Base-by-base conservation (phyloP, 2,329 filamentous ascomycete species). In the Talaromyces sp. region DNA sequence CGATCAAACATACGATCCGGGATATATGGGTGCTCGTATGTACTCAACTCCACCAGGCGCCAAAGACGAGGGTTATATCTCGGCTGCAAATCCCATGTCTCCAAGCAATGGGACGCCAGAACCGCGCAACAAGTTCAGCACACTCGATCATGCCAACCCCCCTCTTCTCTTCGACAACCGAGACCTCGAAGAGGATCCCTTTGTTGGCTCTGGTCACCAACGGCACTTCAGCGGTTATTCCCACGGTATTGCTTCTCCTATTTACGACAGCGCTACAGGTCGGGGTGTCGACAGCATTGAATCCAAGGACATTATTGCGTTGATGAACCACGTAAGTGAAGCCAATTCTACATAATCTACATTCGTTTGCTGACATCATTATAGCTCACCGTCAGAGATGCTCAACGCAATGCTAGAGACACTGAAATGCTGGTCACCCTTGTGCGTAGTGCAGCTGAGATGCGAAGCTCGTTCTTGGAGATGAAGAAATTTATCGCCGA, bases 351-450 rank as follows among this genome's bases (percentile, higher is more conserved):
- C 8, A 47, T 22, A 54, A 15, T 5, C 19, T 27, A 10, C 54
- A 25, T 47, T 2, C 10, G 36, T 19, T 68, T 67, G 67, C 77
- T 80, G 64, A 79, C 49, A 51, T 62, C 25, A 40, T 63, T 56
- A 34, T 67, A 89, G 86, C 88, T 99, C 68, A 98, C 96, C 76
- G 95, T 98, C 68, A 90, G 95, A 40, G 95, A 99, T 80, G 95
- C 94, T 47, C 94, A 98, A 79, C 89, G 95, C 67, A 98, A 95
- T 78, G 95, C 95, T 54, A 88, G 95, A 53, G 95, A 99, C 73
- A 98, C 95, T 0, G 95, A 99, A 78, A 97, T 99, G 64, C 83
- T 99, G 19, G 92, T 97, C 56, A 94, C 95, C 0, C 86, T 99
- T 36, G 95, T 99, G 67, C 90, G 94, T 67, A 93, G 93, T 63